These are phyloP conservation scores for Apophysomyces variabilis DNA, from an alignment of 371 early-diverging fungal species.

Conservation along the genomic window DNA sequence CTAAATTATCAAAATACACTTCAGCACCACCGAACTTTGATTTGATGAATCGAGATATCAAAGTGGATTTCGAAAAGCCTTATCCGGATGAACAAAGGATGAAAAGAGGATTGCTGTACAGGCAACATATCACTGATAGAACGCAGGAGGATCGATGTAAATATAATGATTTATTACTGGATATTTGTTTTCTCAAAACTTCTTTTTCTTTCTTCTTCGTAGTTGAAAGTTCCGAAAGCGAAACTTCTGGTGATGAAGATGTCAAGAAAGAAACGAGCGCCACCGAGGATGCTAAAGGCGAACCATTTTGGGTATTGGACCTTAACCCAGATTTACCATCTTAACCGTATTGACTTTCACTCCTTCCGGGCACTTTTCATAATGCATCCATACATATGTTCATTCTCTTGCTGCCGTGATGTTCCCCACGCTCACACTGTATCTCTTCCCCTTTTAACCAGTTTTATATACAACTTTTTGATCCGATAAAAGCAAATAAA, in stretches of 20 bases:
- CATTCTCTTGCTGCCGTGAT: too few species aligned
- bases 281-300: slow-evolving; percentile 38
- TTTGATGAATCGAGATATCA: slow-evolving; percentile 36
- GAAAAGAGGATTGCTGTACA: slow-evolving; percentile 48
- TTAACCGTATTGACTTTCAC: slow-evolving; percentile 1
- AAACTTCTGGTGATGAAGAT: slow-evolving; percentile 41
- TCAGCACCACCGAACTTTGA: slow-evolving; percentile 57
- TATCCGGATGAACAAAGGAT: slow-evolving; percentile 60
- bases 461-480: neutral
- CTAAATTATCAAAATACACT: slow-evolving; percentile 54
- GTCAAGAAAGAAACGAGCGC: slow-evolving; percentile 17
- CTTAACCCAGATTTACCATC: slow-evolving; percentile 54
- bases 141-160: slow-evolving; percentile 43
- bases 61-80: slow-evolving; percentile 55
- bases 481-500: too few species aligned
- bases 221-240: slow-evolving; percentile 52
- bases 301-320: slow-evolving; percentile 56
- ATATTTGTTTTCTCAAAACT: neutral
- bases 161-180: neutral
- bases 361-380: neutral
- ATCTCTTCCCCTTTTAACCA: too few species aligned
- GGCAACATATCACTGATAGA: slow-evolving; percentile 43
- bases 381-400: neutral
- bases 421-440: too few species aligned
- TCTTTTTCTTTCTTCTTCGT: slow-evolving; percentile 6